Evolutionary conservation across 441 rosid species (phyloP), one percentile per base, ranked within the genome.

Genomic region (Populus hybrid): DNA sequence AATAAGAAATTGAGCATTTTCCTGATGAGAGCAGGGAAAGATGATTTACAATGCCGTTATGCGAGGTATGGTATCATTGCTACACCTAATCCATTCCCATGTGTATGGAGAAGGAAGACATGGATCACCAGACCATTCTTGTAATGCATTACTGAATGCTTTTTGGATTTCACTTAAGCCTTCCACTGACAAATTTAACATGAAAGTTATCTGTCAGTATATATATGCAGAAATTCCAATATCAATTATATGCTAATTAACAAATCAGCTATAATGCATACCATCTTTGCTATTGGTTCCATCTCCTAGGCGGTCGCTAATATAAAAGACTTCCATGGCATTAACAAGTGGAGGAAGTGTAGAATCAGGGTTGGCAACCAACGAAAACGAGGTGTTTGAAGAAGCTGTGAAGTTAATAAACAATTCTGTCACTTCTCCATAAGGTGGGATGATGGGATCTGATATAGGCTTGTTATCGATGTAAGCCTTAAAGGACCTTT

Each of bases 31-130:
- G 2, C 9, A 73, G 61, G 50, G 59, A 18, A 34, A 74, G 30
- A 32, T 38, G 24, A 38, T 76, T 61, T 86, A 88, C 89, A 88
- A 66, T 76, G 83, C 86, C 3, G 85, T 86, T 12, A 84, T 76
- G 34, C 89, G 81, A 67, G 90, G 85, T 1, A 59, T 74, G 57
- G 75, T 68, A 73, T 64, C 84, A 24, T 65, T 1, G 21, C 77
- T 83, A 42, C 90, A 88, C 59, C 77, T 80, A 70, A 86, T 64
- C 89, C 90, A 86, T 11, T 86, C 89, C 89, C 89, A 86, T 36
- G 80, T 54, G 69, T 80, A 84, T 8, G 85, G 79, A 7, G 81
- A 77, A 40, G 89, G 91, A 64, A 85, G 86, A 73, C 89, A 88
- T 23, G 88, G 89, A 63, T 86, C 91, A 46, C 89, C 88, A 54